Conservation (phyloP, 1,139 yeast species). For the Lodderomyces elongisporus region DNA sequence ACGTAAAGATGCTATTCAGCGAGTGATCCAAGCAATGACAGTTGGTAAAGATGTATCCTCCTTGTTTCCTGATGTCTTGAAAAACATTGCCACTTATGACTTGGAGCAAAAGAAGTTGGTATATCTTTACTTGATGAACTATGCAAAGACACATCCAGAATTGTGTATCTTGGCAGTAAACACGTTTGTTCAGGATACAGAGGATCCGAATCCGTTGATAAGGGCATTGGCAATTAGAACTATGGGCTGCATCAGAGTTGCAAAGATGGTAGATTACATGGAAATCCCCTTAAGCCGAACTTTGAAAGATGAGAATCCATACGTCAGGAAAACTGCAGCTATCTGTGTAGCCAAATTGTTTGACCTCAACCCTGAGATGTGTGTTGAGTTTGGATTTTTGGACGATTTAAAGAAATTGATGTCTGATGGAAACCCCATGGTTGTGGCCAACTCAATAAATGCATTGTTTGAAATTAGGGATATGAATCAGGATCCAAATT, state of each 20-base stretch:
- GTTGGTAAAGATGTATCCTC: slow-evolving; percentile 97
- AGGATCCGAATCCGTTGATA: slow-evolving; percentile 94
- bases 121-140: slow-evolving; percentile 91
- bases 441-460: slow-evolving; percentile 87
- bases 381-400: slow-evolving; percentile 84
- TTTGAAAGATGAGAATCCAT: slow-evolving; percentile 88
- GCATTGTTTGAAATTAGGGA: slow-evolving; percentile 81
- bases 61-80: slow-evolving; percentile 90
- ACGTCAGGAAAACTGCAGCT: slow-evolving; percentile 96
- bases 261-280: slow-evolving; percentile 91
- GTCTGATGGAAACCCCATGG: slow-evolving; percentile 93
- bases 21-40: slow-evolving; percentile 98
- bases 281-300: slow-evolving; percentile 85
- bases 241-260: slow-evolving; percentile 97
- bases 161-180: slow-evolving; percentile 93
- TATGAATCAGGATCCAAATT: slow-evolving; percentile 47
- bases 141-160: slow-evolving; percentile 95
- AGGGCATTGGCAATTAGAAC: slow-evolving; percentile 96
- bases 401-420: slow-evolving; percentile 64
- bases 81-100: slow-evolving; percentile 95
- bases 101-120: slow-evolving; percentile 95
- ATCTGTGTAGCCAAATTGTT: slow-evolving; percentile 94
- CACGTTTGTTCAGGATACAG: slow-evolving; percentile 94
- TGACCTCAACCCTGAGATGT: slow-evolving; percentile 75
- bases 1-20: slow-evolving; percentile 91